These are phyloP conservation scores for Candida nanaspora DNA, from an alignment of 805 yeast species.

Conservation along the genomic window DNA sequence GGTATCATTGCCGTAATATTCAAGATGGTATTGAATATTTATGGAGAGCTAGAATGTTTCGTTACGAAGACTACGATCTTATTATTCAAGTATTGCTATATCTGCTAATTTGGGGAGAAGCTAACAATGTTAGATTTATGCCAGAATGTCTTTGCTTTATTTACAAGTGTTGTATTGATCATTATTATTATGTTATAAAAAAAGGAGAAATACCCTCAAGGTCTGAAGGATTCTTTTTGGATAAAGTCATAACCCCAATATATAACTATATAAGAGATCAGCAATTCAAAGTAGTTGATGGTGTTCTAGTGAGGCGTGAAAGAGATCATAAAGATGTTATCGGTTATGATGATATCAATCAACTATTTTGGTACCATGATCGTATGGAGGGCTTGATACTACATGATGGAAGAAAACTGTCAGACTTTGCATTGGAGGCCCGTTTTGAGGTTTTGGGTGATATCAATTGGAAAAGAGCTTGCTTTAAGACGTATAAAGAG, in stretches of 20 bases:
- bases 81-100: slow-evolving; percentile 59
- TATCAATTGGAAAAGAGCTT: slow-evolving; percentile 35
- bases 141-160: slow-evolving; percentile 49
- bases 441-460: no score
- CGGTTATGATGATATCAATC: slow-evolving; percentile 52
- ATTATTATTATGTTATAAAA: slow-evolving; percentile 29
- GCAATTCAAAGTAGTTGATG: slow-evolving; percentile 50
- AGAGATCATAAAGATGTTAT: slow-evolving; percentile 58
- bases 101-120: slow-evolving; percentile 69
- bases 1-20: slow-evolving; percentile 21
- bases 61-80: slow-evolving; percentile 46
- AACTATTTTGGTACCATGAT: slow-evolving; percentile 40
- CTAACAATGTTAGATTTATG: slow-evolving; percentile 52
- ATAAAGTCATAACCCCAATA: slow-evolving; percentile 37
- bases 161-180: slow-evolving; percentile 48
- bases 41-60: slow-evolving; percentile 65
- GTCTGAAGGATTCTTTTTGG: slow-evolving; percentile 18
- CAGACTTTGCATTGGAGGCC: no score
- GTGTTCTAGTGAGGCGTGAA: slow-evolving; percentile 53
- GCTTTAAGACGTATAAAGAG: slow-evolving; percentile 41
- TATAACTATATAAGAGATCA: slow-evolving; percentile 61
- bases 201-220: neutral
- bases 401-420: slow-evolving; percentile 26
- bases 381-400: slow-evolving; percentile 28
- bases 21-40: slow-evolving; percentile 74